Evolutionary conservation across 192 early-diverging fungal genomes (phyloP), one percentile per base, ranked within the genome.

Genomic region (Coemansia sp.): DNA sequence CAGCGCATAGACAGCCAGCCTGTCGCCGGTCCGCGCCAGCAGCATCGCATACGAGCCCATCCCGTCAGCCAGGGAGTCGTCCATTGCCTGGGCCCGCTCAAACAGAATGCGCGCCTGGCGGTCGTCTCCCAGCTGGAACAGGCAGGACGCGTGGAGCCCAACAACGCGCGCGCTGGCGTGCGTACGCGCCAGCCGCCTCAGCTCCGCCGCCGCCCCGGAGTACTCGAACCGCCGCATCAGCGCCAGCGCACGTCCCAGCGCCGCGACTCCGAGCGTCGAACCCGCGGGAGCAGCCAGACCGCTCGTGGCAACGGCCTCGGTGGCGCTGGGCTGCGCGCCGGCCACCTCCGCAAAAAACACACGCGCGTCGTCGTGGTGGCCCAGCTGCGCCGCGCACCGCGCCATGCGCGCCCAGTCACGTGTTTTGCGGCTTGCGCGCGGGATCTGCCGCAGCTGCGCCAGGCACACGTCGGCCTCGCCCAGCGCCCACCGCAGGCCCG

Each of bases 381-480:
- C 33, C 15, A 62, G 40, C 18, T 61, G 70, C 2, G 29, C 32
- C 1, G 76, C 76, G 38, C 76, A 66, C 4, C 63, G 59, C 0
- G 71, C 77, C 72, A 80, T 73, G 33, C 70, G 63, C 27, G 71
- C 63, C 2, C 69, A 14, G 44, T 80, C 77, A 7, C 38, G 12
- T 6, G 44, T 44, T 0, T 50, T 60, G 12, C 77, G 63, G 38
- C 74, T 67, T 11, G 67, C 15, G 15, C 56, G 50, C 15, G 77
- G 77, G 41, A 80, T 80, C 46, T 74, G 72, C 10, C 72, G 70
- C 39, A 80, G 61, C 50, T 80, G 77, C 32, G 71, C 72, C 56
- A 74, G 38, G 37, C 77, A 80, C 63, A 74, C 35, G 41, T 80
- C 77, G 46, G 56, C 44, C 26, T 80, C 77, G 21, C 56, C 56